Evolutionary conservation across 2,329 filamentous ascomycete genomes (phyloP), one percentile per base, ranked within the genome.

Genomic region (Aaosphaeria arxii): DNA sequence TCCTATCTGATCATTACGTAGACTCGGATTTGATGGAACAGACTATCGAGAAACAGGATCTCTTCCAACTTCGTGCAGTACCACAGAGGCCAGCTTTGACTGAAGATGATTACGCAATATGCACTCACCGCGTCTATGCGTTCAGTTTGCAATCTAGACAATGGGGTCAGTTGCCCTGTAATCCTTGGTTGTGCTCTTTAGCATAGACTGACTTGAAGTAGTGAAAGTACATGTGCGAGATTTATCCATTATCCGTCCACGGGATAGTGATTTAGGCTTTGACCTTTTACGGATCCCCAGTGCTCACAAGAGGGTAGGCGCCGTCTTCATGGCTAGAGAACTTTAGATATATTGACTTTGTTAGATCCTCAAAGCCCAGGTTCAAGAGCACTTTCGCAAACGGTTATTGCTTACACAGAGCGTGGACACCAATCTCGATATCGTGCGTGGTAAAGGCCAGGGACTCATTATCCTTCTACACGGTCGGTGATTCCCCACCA

Each of bases 381-480:
- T 44, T 36, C 31, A 36, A 11, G 42, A 44, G 5, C 31, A 44
- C 17, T 44, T 44, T 36, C 30, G 42, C 11, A 44, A 28, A 38
- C 33, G 29, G 28, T 24, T 24, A 24, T 24, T 24, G 17, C 6
- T 7, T 11, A 31, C 41, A 11, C 6, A 13, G 7, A 17, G 11
- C 11, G 11, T 17, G 30, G 42, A 17, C 13, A 11, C 33, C 7
- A 28, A 11, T 33, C 7, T 51, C 30, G 51, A 53, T 33, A 13
- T 54, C 3, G 44, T 54, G 24, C 41, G 49, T 35, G 47, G 51
- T 6, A 54, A 54, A 38, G 51, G 51, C 2, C 40, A 47, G 36
- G 51, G 51, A 24, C 40, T 54, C 6, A 51, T 54, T 30, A 49
- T 54, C 43, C 51, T 51, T 11, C 33, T 49, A 17, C 50, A 44